These are phyloP conservation scores for Colletotrichum higginsianum DNA, from an alignment of 2,329 filamentous ascomycete species.

Conservation along the genomic window DNA sequence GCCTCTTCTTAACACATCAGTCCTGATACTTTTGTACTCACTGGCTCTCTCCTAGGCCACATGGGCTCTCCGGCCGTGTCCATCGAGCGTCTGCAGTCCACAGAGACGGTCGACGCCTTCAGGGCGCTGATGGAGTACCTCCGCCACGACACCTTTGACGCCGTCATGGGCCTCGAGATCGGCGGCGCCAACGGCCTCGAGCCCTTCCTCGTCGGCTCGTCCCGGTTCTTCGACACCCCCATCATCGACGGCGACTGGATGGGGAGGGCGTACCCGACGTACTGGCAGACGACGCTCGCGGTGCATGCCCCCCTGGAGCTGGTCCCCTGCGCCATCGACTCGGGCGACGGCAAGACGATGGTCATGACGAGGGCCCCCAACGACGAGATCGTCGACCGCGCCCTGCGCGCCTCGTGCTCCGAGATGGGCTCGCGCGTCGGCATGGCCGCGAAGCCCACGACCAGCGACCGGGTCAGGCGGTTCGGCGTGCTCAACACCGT, in stretches of 20 bases:
- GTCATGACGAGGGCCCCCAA: conserved; percentile 60
- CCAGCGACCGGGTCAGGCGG: conserved; percentile 44
- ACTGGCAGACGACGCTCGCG: conserved; percentile 67
- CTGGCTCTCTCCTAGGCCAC: conserved; percentile 40
- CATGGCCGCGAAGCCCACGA: conserved; percentile 39
- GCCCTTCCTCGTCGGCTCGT: conserved; percentile 69
- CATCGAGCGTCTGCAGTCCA: conserved; percentile 58
- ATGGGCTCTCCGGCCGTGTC: conserved; percentile 60
- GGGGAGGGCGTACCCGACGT: conserved; percentile 69
- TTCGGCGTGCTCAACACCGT: conserved; percentile 41
- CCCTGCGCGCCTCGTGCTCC: conserved; percentile 56
- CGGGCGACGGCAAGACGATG: conserved; percentile 60
- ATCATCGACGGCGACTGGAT: conserved; percentile 71
- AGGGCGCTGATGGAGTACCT: conserved; percentile 54
- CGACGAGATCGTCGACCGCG: conserved; percentile 45
- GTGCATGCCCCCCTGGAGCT: conserved; percentile 57
- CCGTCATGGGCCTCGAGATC: conserved; percentile 67
- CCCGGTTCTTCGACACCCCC: conserved; percentile 65
- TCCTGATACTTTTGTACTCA: no score
- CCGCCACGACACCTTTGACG: conserved; percentile 49
- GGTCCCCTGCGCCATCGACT: conserved; percentile 61
- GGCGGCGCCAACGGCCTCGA: conserved; percentile 77
- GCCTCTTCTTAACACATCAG: no score
- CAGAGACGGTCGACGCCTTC: conserved; percentile 56
- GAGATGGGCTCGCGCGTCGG: conserved; percentile 52